phyloP scores from a whole-genome alignment of 768 basidiomycete genomes.

The Boletus speciosus region DNA sequence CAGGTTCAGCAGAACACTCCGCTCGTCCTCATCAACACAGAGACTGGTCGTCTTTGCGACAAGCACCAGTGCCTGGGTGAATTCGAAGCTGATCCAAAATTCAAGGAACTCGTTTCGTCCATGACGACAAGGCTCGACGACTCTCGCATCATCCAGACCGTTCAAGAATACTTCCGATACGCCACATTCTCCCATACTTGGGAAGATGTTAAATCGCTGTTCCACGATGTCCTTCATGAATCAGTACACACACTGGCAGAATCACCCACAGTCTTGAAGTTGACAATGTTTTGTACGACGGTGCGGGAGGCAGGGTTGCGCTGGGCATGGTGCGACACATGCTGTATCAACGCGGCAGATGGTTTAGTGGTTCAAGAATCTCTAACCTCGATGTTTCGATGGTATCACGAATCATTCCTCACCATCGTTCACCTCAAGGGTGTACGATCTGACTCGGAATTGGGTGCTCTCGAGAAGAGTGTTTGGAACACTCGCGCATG shows the following conservation, averaged over 20 bases:
- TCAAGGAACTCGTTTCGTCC: too few relatives aligned
- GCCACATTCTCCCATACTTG: conserved; percentile 6
- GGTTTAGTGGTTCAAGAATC: not conserved
- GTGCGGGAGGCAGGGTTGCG: not conserved
- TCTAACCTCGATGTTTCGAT: not conserved
- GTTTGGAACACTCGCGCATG: not conserved
- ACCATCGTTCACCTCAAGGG: too few relatives aligned
- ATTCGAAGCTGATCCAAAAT: too few relatives aligned
- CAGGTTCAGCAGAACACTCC: not conserved
- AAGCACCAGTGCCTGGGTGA: not conserved
- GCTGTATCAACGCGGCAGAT: not conserved
- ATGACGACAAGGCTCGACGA: not conserved
- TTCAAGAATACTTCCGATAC: not conserved
- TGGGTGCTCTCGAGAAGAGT: not conserved
- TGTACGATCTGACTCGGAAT: not conserved
- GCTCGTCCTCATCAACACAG: not conserved
- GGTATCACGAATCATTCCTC: too few relatives aligned
- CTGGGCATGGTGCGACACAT: not conserved
- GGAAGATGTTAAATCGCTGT: not conserved
- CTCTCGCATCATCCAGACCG: not conserved
- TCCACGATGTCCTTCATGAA: not conserved
- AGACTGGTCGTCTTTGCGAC: not conserved
- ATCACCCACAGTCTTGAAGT: not conserved
- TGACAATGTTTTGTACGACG: not conserved
- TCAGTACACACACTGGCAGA: not conserved